Conservation (phyloP, 352 stramenopile species). For the Pythium dissimile region DNA sequence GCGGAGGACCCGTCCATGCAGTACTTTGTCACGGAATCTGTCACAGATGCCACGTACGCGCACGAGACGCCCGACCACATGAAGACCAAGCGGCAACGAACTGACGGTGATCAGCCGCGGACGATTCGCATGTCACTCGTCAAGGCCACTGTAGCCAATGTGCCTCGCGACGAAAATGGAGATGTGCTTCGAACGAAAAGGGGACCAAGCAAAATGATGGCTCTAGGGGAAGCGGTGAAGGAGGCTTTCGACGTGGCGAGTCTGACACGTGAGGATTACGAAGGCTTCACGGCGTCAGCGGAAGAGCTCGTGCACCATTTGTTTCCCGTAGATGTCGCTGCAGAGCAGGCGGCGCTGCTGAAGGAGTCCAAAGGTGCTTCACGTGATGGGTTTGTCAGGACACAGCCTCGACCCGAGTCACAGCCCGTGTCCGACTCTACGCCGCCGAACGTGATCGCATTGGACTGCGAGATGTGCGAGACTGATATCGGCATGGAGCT, state of each 20-base stretch:
- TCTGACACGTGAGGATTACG: slow-evolving; percentile 21
- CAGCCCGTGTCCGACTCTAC: slow-evolving; percentile 4
- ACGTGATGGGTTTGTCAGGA: slow-evolving; percentile 57
- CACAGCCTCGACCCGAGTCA: slow-evolving; percentile 27
- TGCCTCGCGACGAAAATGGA: slow-evolving; percentile 45
- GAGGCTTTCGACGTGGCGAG: slow-evolving; percentile 12
- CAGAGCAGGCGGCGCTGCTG: slow-evolving; percentile 57
- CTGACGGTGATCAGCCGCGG: slow-evolving; percentile 29
- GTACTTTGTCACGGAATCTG: slow-evolving; percentile 66
- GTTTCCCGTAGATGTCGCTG: slow-evolving; percentile 56
- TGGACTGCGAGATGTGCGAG: slow-evolving; percentile 91
- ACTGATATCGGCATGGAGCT: slow-evolving; percentile 83
- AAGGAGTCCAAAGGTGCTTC: slow-evolving; percentile 43
- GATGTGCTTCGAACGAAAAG: slow-evolving; percentile 28
- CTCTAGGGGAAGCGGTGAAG: not conserved
- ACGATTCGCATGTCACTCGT: slow-evolving; percentile 61
- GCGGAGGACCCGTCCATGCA: slow-evolving; percentile 72
- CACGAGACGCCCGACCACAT: slow-evolving; percentile 63
- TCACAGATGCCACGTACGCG: slow-evolving; percentile 64
- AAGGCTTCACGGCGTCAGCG: slow-evolving; percentile 60
- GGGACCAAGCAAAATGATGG: slow-evolving; percentile 3
- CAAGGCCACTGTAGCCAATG: slow-evolving; percentile 55
- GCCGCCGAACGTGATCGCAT: slow-evolving; percentile 46
- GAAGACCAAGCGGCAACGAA: slow-evolving; percentile 38
- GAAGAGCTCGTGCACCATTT: slow-evolving; percentile 69